A percentile compares a stretch with the other conserved stretches of the same genome.
Evolutionary conservation across 176 grass and related monocot genomes (phyloP).

Genomic region (Oryza punctata): DNA sequence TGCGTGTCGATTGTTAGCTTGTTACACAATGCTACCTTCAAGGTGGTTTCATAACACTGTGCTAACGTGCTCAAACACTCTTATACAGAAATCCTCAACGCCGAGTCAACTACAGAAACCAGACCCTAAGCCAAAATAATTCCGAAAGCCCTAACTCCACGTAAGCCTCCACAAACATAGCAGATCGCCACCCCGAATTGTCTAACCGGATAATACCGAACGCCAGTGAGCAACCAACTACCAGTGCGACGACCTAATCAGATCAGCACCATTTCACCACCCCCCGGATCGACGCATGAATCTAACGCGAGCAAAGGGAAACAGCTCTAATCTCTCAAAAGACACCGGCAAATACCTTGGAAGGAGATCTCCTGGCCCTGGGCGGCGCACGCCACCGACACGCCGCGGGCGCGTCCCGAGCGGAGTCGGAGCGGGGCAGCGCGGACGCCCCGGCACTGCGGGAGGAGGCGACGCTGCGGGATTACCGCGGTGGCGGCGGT

Average conservation of each 20-base stretch:
- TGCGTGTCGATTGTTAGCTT: not conserved
- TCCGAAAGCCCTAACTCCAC: not conserved
- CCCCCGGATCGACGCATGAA: slow-evolving; percentile 20
- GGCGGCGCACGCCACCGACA: slow-evolving; percentile 47
- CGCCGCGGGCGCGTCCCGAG: slow-evolving; percentile 25
- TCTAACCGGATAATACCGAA: not conserved
- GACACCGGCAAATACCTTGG: slow-evolving; percentile 40
- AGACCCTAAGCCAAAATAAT: not conserved
- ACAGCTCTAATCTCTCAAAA: not conserved
- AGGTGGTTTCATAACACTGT: not conserved
- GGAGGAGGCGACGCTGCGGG: slow-evolving; percentile 15
- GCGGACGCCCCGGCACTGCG: slow-evolving; percentile 7
- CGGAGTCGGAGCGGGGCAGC: not conserved
- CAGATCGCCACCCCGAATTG: not conserved
- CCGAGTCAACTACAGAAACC: not conserved
- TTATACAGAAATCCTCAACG: not conserved
- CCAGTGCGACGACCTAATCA: not conserved
- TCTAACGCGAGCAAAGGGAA: not conserved
- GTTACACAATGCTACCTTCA: not conserved
- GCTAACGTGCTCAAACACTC: not conserved
- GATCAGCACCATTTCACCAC: slow-evolving; percentile 25
- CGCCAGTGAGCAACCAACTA: not conserved
- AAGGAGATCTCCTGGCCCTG: slow-evolving; percentile 57
- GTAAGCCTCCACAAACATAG: not conserved
- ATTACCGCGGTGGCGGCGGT: not conserved